Evolutionary conservation across 345 rosid genomes (phyloP), one percentile per base, ranked within the genome.

Genomic region (Acer campestre): DNA sequence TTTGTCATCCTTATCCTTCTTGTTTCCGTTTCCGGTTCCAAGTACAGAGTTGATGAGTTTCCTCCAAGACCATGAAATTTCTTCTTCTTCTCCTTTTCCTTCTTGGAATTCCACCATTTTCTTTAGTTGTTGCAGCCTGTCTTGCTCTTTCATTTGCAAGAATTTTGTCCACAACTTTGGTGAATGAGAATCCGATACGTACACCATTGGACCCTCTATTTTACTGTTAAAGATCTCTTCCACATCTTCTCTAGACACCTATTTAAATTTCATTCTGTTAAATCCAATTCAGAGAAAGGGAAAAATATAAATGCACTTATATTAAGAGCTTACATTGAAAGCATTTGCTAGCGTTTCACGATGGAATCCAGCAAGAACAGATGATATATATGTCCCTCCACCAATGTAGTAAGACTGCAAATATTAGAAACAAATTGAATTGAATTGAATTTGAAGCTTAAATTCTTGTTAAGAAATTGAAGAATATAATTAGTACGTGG

Each of bases 401-500:
- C 93, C 97, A 4, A 95, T 77, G 79, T 87, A 92, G 93, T 93
- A 93, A 31, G 97, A 89, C 95, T 93, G 87, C 72, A 75, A 68
- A 63, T n/a, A 44, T 44, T 2, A 44, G 49, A 44, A 44, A 40
- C 9, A 40, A 7, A 3, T 31, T 31, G 35, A 31, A 31, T 31
- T 35, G 10, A 42, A 42, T 42, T 42, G 1, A 42, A 42, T 42
- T 42, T 42, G 1, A 42, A 42, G 10, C 46, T 9, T 42, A 1
- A 42, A 35, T 35, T 42, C 10, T 9, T 42, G 46, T 42, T 1
- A 40, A 40, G 44, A 40, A 44, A 56, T 56, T 56, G 61, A 56
- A 17, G 46, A 42, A 42, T n/a, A n/a, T n/a, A n/a, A n/a, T 42
- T 0, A 6, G 61, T 17, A 92, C 99, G 92, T 93, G 94, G 86